phyloP scores from a whole-genome alignment of 305 asterid species.

The Solanum hybrid region DNA sequence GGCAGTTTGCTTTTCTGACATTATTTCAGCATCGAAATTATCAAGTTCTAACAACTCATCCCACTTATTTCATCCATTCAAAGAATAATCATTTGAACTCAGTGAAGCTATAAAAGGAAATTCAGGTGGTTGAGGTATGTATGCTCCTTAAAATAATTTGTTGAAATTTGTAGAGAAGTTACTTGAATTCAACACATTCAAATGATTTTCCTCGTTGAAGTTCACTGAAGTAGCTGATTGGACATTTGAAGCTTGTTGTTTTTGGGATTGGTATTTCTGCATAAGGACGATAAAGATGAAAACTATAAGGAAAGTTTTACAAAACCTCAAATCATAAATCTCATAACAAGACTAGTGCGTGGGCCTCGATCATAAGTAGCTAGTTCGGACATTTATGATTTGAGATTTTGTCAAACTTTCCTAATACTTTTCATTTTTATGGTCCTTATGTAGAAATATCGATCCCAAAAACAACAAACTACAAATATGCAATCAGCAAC shows the following conservation, averaged over 20 bases:
- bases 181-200: not conserved
- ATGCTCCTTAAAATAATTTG: not conserved
- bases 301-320: not conserved
- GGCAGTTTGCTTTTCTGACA: not conserved
- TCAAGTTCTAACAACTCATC: not conserved
- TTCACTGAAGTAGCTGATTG: not conserved
- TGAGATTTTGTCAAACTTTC: too few relatives aligned
- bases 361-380: not conserved
- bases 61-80: not conserved
- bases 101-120: not conserved
- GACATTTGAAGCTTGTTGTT: not conserved
- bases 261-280: too few relatives aligned
- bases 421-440: not conserved
- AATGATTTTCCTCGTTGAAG: not conserved
- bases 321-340: not conserved
- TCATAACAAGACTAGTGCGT: not conserved
- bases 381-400: too few relatives aligned
- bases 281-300: not conserved
- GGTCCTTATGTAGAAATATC: not conserved
- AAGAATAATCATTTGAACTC: not conserved
- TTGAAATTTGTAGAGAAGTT: not conserved
- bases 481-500: fast-evolving
- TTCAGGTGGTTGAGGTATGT: not conserved
- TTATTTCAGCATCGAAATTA: not conserved
- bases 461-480: not conserved